Percentiles rank a stretch among this genome's conserved stretches.
These are phyloP conservation scores for Cyclanthera cordifolia DNA, from an alignment of 306 rosid genomes.

Conservation along the genomic window DNA sequence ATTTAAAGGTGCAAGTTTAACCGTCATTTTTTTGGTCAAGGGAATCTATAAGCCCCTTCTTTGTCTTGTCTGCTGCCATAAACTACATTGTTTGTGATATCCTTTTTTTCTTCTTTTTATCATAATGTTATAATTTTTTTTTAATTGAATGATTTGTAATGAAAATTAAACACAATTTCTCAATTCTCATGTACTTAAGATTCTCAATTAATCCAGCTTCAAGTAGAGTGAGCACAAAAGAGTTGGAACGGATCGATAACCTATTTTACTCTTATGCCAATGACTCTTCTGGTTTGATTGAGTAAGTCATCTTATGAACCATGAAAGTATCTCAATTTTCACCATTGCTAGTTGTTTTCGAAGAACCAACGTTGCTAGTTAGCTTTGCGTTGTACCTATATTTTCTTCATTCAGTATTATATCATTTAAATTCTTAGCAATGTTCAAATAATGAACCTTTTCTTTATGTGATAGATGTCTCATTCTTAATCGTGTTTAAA, in stretches of 20 bases:
- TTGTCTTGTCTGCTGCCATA: background rate
- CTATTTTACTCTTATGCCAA: constrained; percentile 61
- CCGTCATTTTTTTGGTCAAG: background rate
- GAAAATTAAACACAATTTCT: background rate
- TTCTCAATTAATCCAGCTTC: constrained; percentile 46
- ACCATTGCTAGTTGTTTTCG: background rate
- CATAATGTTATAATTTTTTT: background rate
- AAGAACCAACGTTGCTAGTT: background rate
- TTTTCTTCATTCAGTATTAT: background rate
- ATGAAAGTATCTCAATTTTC: constrained; percentile 8
- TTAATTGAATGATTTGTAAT: background rate
- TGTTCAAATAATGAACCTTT: no score
- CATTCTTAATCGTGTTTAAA: no score
- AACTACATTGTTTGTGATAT: background rate
- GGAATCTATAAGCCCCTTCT: background rate
- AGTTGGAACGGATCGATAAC: constrained; percentile 69
- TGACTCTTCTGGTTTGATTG: constrained; percentile 69
- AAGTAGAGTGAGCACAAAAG: constrained; percentile 72
- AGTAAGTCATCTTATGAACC: constrained; percentile 43
- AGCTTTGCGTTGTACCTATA: background rate
- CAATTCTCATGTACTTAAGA: constrained; percentile 4
- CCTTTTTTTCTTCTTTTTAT: background rate
- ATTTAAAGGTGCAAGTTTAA: background rate
- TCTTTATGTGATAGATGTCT: no score
- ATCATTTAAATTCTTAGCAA: no score